These are phyloP conservation scores for Sclerotinia borealis DNA, from an alignment of 2,329 filamentous ascomycete genomes.

Conservation along the genomic window DNA sequence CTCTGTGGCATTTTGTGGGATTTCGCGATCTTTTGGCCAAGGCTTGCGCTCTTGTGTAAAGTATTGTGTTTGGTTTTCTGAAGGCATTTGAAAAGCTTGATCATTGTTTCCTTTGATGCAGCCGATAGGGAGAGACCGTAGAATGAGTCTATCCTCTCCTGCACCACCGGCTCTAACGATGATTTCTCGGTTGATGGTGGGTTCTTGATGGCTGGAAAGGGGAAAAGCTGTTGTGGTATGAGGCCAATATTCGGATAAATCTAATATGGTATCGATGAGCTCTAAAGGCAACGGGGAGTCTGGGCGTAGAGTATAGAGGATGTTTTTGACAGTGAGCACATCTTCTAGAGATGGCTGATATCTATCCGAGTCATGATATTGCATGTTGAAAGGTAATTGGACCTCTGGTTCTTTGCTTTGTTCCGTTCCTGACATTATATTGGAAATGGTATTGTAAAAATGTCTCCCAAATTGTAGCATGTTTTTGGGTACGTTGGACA, in stretches of 20 bases:
- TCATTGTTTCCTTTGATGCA: constrained; percentile 12
- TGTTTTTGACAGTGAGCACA: constrained; percentile 43
- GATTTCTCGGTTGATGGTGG: neutral
- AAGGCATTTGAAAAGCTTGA: constrained; percentile 8
- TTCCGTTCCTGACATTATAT: neutral
- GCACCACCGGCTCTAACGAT: constrained; percentile 13
- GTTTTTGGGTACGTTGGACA: neutral
- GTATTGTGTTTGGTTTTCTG: neutral
- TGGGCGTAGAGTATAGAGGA: constrained; percentile 36
- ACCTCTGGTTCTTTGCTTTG: neutral
- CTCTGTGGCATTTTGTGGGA: constrained; percentile 18
- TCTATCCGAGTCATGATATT: constrained; percentile 11
- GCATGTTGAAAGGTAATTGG: constrained; percentile 1
- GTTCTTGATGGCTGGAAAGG: neutral
- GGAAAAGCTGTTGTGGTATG: constrained; percentile 33
- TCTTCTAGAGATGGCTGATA: constrained; percentile 41
- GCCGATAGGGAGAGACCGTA: constrained; percentile 30
- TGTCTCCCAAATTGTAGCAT: neutral
- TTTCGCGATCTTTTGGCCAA: constrained; percentile 11
- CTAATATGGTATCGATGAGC: constrained; percentile 49
- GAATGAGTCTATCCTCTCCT: constrained; percentile 37
- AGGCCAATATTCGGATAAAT: constrained; percentile 58
- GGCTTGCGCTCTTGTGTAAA: constrained; percentile 14
- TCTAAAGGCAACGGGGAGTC: constrained; percentile 45
- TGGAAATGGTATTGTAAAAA: constrained; percentile 1